A percentile compares a stretch with the other conserved stretches of the same genome.
Evolutionary conservation across 1,284 basidiomycete species (phyloP).

Genomic region (Leccinum angustisporum): DNA sequence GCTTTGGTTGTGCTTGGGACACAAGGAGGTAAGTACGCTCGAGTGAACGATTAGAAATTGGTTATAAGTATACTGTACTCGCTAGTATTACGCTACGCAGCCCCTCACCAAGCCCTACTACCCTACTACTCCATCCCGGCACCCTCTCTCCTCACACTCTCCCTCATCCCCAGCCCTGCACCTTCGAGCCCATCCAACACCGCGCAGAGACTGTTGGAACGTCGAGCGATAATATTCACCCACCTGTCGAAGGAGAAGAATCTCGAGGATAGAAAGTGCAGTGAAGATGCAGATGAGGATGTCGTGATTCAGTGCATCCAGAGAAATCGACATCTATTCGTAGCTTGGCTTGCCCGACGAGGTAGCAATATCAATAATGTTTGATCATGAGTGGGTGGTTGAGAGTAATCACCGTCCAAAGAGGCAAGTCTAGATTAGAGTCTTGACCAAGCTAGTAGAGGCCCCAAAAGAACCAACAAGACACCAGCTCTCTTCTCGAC

Average conservation of each 20-base stretch:
- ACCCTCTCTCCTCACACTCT: conserved; percentile 38
- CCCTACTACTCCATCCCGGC: conserved; percentile 30
- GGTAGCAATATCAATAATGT: background rate
- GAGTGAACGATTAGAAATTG: no score
- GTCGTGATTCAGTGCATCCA: conserved; percentile 44
- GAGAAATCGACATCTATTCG: conserved; percentile 19
- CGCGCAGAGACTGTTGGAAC: conserved; percentile 23
- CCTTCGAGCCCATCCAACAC: conserved; percentile 63
- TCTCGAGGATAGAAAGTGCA: conserved; percentile 46
- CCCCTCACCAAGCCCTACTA: conserved; percentile 21
- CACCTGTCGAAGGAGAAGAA: conserved; percentile 51
- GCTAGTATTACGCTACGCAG: conserved; percentile 7
- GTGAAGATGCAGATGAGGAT: conserved; percentile 48
- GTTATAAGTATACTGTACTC: no score
- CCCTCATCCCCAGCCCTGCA: conserved; percentile 68
- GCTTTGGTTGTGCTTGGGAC: no score
- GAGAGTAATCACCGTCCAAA: conserved; percentile 3
- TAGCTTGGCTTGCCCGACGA: background rate
- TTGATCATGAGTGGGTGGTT: background rate
- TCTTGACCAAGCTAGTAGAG: conserved; percentile 16
- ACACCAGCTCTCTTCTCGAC: conserved; percentile 62
- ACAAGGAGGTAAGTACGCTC: no score
- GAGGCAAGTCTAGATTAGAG: conserved; percentile 19
- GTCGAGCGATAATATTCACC: conserved; percentile 4
- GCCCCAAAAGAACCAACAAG: conserved; percentile 65